Evolutionary conservation across 805 yeast species (phyloP).

Genomic region (Metschnikowia amazonensis): DNA sequence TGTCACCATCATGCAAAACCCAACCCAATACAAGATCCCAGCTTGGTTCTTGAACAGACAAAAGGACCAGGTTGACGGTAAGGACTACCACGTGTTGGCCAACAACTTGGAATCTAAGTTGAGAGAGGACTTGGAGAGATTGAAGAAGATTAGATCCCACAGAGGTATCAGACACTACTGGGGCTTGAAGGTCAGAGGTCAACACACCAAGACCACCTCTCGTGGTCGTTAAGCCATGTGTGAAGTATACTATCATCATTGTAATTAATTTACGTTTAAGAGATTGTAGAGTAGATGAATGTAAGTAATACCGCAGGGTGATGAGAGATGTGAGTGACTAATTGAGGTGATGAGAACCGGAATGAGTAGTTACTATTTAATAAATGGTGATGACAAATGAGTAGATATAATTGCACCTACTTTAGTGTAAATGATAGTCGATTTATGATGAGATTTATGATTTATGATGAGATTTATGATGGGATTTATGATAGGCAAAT

Average conservation of each 20-base stretch:
- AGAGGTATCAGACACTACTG: slow-evolving; percentile 99
- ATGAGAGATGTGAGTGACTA: no score
- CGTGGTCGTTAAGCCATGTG: slow-evolving; percentile 60
- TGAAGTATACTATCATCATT: slow-evolving; percentile 10
- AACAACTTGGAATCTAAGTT: slow-evolving; percentile 98
- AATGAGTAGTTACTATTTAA: no score
- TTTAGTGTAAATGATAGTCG: no score
- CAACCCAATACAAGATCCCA: slow-evolving; percentile 98
- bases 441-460: no score
- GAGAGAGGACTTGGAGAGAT: slow-evolving; percentile 99
- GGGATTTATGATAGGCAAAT: no score
- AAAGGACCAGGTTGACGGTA: slow-evolving; percentile 97
- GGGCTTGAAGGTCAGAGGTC: slow-evolving; percentile 99
- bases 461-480: no score
- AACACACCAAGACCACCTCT: slow-evolving; percentile 99
- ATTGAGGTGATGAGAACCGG: no score
- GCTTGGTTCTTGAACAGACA: slow-evolving; percentile 98
- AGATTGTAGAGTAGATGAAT: background rate
- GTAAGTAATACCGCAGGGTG: no score
- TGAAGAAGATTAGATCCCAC: slow-evolving; percentile 99
- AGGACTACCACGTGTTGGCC: slow-evolving; percentile 98
- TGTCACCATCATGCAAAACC: slow-evolving; percentile 99
- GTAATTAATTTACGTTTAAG: slow-evolving; percentile 22
- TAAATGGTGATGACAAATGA: no score
- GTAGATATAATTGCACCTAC: no score